A percentile compares a stretch with the other conserved stretches of the same genome.
Evolutionary conservation across 73 alveolate species (phyloP).

Genomic region (Durusdinium trenchii): DNA sequence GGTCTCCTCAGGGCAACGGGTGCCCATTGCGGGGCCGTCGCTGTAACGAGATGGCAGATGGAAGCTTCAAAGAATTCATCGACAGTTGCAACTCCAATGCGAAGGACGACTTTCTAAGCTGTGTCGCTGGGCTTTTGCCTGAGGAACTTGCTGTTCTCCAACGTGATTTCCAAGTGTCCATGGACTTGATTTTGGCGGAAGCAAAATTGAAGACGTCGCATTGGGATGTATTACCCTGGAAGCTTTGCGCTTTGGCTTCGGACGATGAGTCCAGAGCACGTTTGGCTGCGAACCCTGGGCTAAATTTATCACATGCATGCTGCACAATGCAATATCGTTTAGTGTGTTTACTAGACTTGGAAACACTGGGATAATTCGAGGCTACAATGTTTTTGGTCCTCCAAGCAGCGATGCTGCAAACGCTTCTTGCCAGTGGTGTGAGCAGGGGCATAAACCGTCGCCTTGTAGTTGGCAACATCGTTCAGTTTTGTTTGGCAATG

Average conservation of each 20-base stretch:
- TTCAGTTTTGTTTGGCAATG: background rate
- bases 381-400: too few species aligned
- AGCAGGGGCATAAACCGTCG: background rate
- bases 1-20: background rate
- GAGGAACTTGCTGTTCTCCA: background rate
- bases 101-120: background rate
- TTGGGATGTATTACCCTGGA: background rate
- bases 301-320: background rate
- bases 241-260: background rate
- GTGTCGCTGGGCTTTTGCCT: background rate
- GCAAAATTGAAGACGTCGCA: background rate
- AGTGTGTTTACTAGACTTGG: background rate
- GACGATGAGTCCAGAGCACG: background rate
- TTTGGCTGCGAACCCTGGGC: background rate
- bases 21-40: conserved; percentile 16
- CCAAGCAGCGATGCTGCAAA: background rate
- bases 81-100: background rate
- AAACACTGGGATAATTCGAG: background rate
- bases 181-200: background rate
- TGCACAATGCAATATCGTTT: background rate
- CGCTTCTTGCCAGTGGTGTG: background rate
- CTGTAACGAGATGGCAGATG: background rate
- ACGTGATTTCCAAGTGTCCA: background rate
- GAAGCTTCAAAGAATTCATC: background rate
- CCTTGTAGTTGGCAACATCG: background rate